Evolutionary conservation across 768 basidiomycete species (phyloP), one percentile per base, ranked within the genome.

Genomic region (Arthromyces matolae): DNA sequence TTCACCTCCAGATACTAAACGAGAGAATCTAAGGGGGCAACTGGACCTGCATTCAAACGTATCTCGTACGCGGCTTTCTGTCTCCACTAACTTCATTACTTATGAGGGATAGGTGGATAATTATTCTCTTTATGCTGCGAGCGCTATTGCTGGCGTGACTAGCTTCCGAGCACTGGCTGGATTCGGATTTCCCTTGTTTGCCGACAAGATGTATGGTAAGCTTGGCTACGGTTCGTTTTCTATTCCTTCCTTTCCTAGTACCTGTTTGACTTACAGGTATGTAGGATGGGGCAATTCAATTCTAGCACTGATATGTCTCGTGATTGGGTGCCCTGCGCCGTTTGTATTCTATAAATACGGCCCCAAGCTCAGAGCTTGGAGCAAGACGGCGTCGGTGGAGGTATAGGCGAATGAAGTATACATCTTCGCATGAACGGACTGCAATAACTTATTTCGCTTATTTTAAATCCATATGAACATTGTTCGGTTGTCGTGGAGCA

Each of bases 91-190:
- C 10, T 23, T 14, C 14, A 2, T 35, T 34, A 52, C 47, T 51
- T 57, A 37, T 50, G 47, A 22, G 5, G n/a, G 8, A 18, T 80
- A 92, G 66, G 82, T 92, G 42, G 89, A 91, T 65, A 87, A 83
- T 57, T 93, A 93, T 63, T 85, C 90, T 9, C 78, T 87, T 31
- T 83, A 89, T 57, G 76, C 79, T 8, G 77, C 79, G 13, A 79
- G 75, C 28, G 76, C 77, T 2, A 66, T 80, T n/a, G 79, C 81
- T 0, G 81, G 78, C 0, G 75, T 78, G 23, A 61, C 77, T 0
- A 80, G 68, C 57, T 65, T 83, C 50, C 70, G 83, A 35, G 77
- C 79, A 1, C 55, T 83, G 3, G 75, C 77, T 3, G 83, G 83
- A 3, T 84, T 81, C 40, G 77, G 72, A 9, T 83, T 86, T 58